Evolutionary conservation across 345 rosid species (phyloP), one percentile per base, ranked within the genome.

Genomic region (Aethionema arabicum): DNA sequence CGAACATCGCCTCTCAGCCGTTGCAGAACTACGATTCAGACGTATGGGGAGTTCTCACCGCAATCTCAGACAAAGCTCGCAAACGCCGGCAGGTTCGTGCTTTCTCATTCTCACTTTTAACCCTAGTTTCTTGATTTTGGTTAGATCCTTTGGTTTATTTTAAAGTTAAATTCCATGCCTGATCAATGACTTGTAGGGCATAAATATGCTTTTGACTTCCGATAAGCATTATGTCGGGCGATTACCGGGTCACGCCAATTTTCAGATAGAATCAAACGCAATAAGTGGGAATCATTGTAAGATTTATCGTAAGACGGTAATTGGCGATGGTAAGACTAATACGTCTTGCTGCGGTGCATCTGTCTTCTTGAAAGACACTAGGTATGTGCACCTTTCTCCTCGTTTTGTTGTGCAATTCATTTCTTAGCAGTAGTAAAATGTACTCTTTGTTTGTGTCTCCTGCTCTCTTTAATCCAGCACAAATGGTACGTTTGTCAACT

Each of bases 41-140:
- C 38, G 99, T 87, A 31, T 93, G 96, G 97, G 97, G 85, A 3
- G 92, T 93, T 56, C 97, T 93, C 69, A 90, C 96, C 56, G 97
- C 96, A 8, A 83, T 90, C 64, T 84, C 95, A 51, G 70, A 52
- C 75, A 79, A 69, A 52, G 91, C 99, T 32, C 90, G 99, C 52
- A 83, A 79, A 61, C 88, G 97, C 56, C 78, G 51, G 32, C 95
- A 93, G 86, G 99, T 84, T 40, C 43, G 47, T 35, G 31, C 14
- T 41, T 11, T 4, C 36, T 44, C 55, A 2, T 8, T 46, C 14
- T 11, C 14, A 14, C 32, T 11, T 15, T 12, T 29, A 69, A 55
- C 66, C 68, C 74, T 54, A 68, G 16, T 42, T 42, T 36, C 21
- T 43, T 15, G 43, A 3, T 9, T 66, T 35, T 32, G 45, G 1